phyloP scores from a whole-genome alignment of 495 filamentous ascomycete genomes.

The Aspergillus affinis region DNA sequence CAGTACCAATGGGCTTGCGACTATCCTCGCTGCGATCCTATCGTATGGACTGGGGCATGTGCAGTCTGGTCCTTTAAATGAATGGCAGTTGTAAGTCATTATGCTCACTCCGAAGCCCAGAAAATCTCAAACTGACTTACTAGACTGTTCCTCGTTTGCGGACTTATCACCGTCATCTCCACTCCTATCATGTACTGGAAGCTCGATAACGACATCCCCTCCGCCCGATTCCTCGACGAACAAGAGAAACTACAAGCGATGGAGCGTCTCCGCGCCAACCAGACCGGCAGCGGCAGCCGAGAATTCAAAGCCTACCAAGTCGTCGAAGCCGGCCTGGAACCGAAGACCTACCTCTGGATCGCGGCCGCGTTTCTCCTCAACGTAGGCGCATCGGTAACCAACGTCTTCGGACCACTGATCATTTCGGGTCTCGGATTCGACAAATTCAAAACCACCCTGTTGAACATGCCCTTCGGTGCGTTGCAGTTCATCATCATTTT shows the following conservation, averaged over 20 bases:
- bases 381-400: slow-evolving; percentile 60
- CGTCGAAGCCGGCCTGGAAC: slow-evolving; percentile 45
- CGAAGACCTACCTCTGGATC: slow-evolving; percentile 50
- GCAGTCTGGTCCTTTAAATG: slow-evolving; percentile 44
- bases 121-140: slow-evolving; percentile 1
- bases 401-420: slow-evolving; percentile 61
- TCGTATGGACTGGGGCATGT: slow-evolving; percentile 57
- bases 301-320: slow-evolving; percentile 50
- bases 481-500: slow-evolving; percentile 47
- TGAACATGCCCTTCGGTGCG: slow-evolving; percentile 52
- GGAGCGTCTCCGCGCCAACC: slow-evolving; percentile 61
- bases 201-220: slow-evolving; percentile 47
- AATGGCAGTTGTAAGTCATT: slow-evolving; percentile 60
- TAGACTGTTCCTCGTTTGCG: slow-evolving; percentile 48
- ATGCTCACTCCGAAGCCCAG: neutral
- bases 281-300: slow-evolving; percentile 53
- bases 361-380: slow-evolving; percentile 58
- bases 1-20: slow-evolving; percentile 48
- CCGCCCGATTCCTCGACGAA: slow-evolving; percentile 60
- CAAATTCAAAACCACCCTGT: slow-evolving; percentile 50
- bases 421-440: slow-evolving; percentile 59
- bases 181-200: slow-evolving; percentile 44
- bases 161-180: slow-evolving; percentile 47
- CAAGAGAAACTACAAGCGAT: slow-evolving; percentile 59
- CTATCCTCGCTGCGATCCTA: slow-evolving; percentile 45